Percentiles rank a stretch among this genome's conserved stretches.
phyloP scores from a whole-genome alignment of 169 alveolate species.

The Eimeria falciformis region DNA sequence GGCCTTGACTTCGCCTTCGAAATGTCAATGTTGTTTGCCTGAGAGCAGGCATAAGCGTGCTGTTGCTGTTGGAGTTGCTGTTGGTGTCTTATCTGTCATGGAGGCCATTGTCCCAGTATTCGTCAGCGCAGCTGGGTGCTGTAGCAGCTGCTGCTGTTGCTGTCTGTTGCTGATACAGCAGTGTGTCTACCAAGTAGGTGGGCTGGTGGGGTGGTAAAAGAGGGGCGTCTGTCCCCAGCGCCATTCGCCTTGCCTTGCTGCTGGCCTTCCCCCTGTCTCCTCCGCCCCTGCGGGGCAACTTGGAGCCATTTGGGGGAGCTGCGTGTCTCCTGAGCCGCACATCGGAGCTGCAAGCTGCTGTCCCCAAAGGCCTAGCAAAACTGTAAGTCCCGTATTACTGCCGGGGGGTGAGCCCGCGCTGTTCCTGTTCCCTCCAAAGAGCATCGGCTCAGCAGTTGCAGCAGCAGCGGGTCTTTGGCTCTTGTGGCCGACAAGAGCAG shows the following conservation, averaged over 20 bases:
- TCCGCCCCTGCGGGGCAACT: slow-evolving; percentile 53
- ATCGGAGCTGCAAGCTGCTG: slow-evolving; percentile 8
- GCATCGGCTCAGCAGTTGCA: slow-evolving; percentile 9
- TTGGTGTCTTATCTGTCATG: too few relatives aligned
- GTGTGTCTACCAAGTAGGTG: slow-evolving; percentile 33
- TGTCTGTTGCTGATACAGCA: not conserved
- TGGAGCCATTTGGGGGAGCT: not conserved
- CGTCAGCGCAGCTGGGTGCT: not conserved
- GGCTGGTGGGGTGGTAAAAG: slow-evolving; percentile 33
- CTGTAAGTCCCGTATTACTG: not conserved
- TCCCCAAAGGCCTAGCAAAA: slow-evolving; percentile 48
- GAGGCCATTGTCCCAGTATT: too few relatives aligned
- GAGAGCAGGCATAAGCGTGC: too few relatives aligned
- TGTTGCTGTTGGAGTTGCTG: slow-evolving; percentile 22
- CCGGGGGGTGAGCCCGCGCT: not conserved
- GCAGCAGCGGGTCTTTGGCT: slow-evolving; percentile 12
- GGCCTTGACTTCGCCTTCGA: slow-evolving; percentile 2
- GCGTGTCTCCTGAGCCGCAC: slow-evolving; percentile 6
- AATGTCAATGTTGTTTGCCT: not conserved
- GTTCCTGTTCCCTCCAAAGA: not conserved
- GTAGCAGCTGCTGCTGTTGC: not conserved
- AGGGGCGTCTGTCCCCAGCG: slow-evolving; percentile 51
- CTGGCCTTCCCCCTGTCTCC: slow-evolving; percentile 12
- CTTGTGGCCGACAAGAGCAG: not conserved
- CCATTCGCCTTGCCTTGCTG: slow-evolving; percentile 38